Conservation (phyloP, 345 rosid genomes). For the Populus pruinosa region DNA sequence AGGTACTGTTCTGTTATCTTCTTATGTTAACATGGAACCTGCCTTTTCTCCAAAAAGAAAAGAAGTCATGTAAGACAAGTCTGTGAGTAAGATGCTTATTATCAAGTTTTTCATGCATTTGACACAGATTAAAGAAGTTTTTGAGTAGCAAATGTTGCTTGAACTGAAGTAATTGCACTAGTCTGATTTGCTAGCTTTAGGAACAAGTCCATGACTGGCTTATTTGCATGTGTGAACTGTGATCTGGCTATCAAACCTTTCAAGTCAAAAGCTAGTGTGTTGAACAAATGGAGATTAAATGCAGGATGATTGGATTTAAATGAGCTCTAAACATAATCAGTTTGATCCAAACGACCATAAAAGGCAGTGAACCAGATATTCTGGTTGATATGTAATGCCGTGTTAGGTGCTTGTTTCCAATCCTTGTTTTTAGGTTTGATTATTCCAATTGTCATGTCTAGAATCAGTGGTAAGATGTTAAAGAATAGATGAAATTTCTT, state of each 20-base stretch:
- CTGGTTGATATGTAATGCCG: not conserved
- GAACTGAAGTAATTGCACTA: not conserved
- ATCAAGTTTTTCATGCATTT: not conserved
- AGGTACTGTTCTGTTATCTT: constrained; percentile 27
- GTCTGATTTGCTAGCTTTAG: not conserved
- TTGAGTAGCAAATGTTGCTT: not conserved
- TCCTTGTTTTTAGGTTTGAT: not conserved
- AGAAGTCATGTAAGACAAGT: not conserved
- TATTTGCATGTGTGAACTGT: not conserved
- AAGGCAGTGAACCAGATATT: not conserved
- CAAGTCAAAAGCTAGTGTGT: not conserved
- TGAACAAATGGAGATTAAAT: not conserved
- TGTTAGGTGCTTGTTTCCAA: not conserved
- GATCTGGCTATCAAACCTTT: not conserved
- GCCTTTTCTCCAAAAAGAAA: not conserved
- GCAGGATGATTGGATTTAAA: not conserved
- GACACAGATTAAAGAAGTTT: not conserved
- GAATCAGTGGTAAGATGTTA: not conserved
- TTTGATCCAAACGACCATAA: not conserved
- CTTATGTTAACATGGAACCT: not conserved
- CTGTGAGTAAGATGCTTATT: not conserved
- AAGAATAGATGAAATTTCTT: not conserved
- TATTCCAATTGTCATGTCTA: not conserved
- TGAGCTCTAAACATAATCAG: not conserved
- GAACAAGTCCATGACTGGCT: not conserved